Evolutionary conservation across 306 rosid genomes (phyloP).

Genomic region (Cucumis melo): DNA sequence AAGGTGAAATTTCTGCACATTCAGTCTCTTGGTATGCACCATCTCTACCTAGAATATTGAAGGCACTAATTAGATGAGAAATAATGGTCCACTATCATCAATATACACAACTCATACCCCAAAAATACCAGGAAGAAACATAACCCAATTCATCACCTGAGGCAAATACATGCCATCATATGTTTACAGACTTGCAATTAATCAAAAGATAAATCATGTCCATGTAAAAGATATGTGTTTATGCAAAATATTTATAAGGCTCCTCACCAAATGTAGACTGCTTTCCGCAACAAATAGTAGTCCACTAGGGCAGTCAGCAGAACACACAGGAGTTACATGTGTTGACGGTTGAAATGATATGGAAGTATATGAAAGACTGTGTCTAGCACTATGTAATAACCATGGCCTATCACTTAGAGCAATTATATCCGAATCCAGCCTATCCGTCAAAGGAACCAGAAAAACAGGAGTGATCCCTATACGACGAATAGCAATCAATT

Average conservation of each 20-base stretch:
- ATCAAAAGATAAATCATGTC: not conserved
- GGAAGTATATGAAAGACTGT: constrained; percentile 86
- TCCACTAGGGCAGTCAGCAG: constrained; percentile 85
- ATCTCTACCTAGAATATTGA: constrained; percentile 72
- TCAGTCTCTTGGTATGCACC: constrained; percentile 86
- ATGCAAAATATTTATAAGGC: not conserved
- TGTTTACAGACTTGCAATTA: not conserved
- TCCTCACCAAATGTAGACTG: constrained; percentile 81
- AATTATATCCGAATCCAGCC: constrained; percentile 77
- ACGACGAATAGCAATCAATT: constrained; percentile 78
- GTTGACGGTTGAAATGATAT: constrained; percentile 87
- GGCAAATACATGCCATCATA: not conserved
- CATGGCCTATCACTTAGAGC: constrained; percentile 90
- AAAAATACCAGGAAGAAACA: not conserved
- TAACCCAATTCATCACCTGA: not conserved
- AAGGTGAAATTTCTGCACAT: constrained; percentile 80
- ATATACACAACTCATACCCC: not conserved
- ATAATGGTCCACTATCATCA: not conserved
- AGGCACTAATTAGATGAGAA: not conserved
- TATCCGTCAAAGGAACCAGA: constrained; percentile 73
- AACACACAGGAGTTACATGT: constrained; percentile 81
- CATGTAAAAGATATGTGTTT: not conserved
- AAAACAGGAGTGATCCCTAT: constrained; percentile 95
- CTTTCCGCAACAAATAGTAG: constrained; percentile 75
- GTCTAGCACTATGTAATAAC: constrained; percentile 91